Conservation (phyloP, 768 basidiomycete species). For the Amylocystis lapponica region DNA sequence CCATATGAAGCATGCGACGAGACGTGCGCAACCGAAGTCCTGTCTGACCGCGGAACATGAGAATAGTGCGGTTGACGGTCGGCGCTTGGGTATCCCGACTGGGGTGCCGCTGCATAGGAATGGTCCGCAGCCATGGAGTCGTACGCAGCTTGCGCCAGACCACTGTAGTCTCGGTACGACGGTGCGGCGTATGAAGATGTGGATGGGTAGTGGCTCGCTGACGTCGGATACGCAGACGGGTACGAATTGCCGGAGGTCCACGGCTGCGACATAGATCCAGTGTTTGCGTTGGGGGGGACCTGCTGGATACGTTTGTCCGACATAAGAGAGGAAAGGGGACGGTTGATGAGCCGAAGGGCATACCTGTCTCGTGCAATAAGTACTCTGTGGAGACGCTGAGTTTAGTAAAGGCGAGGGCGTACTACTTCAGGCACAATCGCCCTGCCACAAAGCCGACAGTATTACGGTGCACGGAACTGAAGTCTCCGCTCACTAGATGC, state of each 20-base stretch:
- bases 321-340: constrained; percentile 10
- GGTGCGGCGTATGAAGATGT: constrained; percentile 10
- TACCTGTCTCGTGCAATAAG: constrained; percentile 6
- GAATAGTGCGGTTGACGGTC: constrained; percentile 12
- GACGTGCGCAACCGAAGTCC: constrained; percentile 12
- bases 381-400: constrained; percentile 13
- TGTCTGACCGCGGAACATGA: constrained; percentile 13
- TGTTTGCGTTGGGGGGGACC: constrained; percentile 10
- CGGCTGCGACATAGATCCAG: constrained; percentile 10
- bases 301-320: constrained; percentile 18
- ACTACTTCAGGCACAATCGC: constrained; percentile 18
- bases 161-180: constrained; percentile 9
- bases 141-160: constrained; percentile 4
- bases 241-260: constrained; percentile 11
- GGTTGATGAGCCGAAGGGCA: background rate
- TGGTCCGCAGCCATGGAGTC: constrained; percentile 5
- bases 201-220: constrained; percentile 12
- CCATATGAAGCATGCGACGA: constrained; percentile 11
- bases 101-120: constrained; percentile 12
- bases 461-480: constrained; percentile 1
- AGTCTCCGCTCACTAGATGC: background rate
- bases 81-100: constrained; percentile 5
- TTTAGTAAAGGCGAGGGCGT: constrained; percentile 1
- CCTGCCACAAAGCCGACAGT: constrained; percentile 18
- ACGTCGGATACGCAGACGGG: constrained; percentile 9